These are phyloP conservation scores for Tetramitus jugosus DNA, from an alignment of 208 protist genomes.

Conservation along the genomic window DNA sequence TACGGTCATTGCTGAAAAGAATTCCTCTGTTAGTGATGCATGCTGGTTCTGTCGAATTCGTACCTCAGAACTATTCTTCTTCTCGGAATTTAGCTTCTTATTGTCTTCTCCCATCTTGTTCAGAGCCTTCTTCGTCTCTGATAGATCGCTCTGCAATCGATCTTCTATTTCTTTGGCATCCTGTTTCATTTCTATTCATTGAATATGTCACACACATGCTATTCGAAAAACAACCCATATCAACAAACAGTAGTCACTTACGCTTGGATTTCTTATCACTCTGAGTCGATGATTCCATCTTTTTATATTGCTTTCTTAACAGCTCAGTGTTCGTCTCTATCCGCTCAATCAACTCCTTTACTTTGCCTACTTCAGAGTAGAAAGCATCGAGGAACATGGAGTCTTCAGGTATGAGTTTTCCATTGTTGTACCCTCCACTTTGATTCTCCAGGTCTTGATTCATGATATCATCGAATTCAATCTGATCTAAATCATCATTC, in stretches of 20 bases:
- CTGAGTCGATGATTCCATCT: neutral
- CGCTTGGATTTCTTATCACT: neutral
- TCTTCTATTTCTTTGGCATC: neutral
- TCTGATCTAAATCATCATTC: too few species aligned
- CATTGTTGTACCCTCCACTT: too few species aligned
- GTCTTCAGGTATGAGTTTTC: conserved; percentile 3
- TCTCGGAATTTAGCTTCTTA: neutral
- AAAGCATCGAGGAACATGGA: neutral
- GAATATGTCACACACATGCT: too few species aligned
- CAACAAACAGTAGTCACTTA: too few species aligned
- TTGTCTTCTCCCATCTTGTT: conserved; percentile 2
- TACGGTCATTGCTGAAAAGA: neutral
- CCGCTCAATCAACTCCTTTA: neutral
- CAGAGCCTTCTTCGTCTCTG: neutral
- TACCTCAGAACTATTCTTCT: neutral
- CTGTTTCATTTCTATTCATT: neutral
- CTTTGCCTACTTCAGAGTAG: neutral
- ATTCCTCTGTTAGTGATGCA: neutral
- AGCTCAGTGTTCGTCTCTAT: neutral
- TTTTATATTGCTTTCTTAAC: neutral
- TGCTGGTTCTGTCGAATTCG: conserved; percentile 26
- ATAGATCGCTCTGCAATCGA: neutral
- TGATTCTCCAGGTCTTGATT: too few species aligned
- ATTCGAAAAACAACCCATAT: too few species aligned
- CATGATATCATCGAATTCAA: too few species aligned